Evolutionary conservation across 805 yeast genomes (phyloP).

Genomic region (Pachysolen tannophilus): DNA sequence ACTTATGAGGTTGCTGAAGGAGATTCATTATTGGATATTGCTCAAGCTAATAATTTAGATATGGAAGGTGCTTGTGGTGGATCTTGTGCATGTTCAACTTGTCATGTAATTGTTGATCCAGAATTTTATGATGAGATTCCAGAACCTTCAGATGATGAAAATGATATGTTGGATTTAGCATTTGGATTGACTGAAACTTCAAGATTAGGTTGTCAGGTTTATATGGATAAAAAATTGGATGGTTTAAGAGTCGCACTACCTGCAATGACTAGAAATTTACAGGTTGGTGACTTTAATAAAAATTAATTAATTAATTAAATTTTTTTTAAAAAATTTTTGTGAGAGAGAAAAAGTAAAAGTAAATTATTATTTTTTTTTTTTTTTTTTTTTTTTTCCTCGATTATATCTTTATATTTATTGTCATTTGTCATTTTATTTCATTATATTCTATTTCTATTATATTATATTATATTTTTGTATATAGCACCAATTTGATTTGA

Average conservation of each 20-base stretch:
- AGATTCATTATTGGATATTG: constrained; percentile 85
- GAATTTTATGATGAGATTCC: constrained; percentile 85
- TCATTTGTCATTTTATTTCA: constrained; percentile 21
- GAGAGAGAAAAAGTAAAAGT: too few relatives aligned
- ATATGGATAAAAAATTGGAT: constrained; percentile 83
- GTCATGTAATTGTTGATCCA: constrained; percentile 95
- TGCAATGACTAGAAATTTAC: constrained; percentile 93
- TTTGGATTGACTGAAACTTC: constrained; percentile 97
- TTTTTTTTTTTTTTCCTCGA: constrained; percentile 1
- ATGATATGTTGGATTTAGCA: constrained; percentile 96
- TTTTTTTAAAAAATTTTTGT: too few relatives aligned
- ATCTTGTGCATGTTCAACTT: constrained; percentile 97
- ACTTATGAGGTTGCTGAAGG: constrained; percentile 87
- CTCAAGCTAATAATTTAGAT: constrained; percentile 87
- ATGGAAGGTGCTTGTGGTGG: constrained; percentile 99
- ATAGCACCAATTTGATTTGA: too few relatives aligned
- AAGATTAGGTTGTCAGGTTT: constrained; percentile 89
- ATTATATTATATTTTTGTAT: too few relatives aligned
- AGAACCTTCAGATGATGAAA: constrained; percentile 96
- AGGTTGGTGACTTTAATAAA: constrained; percentile 65
- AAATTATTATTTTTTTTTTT: too few relatives aligned
- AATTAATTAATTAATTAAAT: too few relatives aligned
- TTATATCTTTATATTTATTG: constrained; percentile 16
- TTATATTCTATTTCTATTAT: too few relatives aligned
- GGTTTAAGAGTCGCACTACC: constrained; percentile 94